Evolutionary conservation across 345 rosid genomes (phyloP).

Genomic region (Fremontodendron californicum): DNA sequence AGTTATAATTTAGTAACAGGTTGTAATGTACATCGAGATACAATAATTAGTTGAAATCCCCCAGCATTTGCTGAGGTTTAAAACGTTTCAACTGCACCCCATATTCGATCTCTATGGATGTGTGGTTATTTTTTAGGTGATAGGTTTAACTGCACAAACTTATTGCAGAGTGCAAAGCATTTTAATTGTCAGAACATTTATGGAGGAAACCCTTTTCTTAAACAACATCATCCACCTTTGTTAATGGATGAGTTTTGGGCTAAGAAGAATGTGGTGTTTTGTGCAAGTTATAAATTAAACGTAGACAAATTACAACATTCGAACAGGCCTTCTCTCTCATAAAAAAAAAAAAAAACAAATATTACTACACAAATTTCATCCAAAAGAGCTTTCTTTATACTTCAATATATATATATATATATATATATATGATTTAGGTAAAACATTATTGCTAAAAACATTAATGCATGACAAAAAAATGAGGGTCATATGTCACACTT

Average conservation of each 20-base stretch:
- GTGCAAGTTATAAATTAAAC: neutral
- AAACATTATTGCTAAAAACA: neutral
- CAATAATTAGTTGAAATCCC: neutral
- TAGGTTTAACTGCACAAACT: slow-evolving; percentile 18
- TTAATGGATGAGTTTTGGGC: slow-evolving; percentile 19
- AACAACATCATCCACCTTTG: slow-evolving; percentile 12
- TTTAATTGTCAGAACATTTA: slow-evolving; percentile 7
- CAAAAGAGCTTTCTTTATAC: neutral
- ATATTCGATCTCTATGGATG: neutral
- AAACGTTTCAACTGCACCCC: slow-evolving; percentile 14
- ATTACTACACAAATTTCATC: neutral
- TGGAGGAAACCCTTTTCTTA: slow-evolving; percentile 5
- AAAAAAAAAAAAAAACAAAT: neutral
- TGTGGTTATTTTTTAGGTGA: slow-evolving; percentile 7
- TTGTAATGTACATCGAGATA: neutral
- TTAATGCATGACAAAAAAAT: slow-evolving; percentile 5
- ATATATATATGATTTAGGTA: neutral
- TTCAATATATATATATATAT: neutral
- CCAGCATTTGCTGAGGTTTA: neutral
- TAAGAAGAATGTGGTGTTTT: neutral
- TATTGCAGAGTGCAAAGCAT: slow-evolving; percentile 3
- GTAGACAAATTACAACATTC: neutral
- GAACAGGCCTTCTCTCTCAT: neutral
- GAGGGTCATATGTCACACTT: neutral
- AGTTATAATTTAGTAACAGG: neutral